phyloP scores from a whole-genome alignment of 2,329 filamentous ascomycete genomes.

The Tolypocladium sp. region DNA sequence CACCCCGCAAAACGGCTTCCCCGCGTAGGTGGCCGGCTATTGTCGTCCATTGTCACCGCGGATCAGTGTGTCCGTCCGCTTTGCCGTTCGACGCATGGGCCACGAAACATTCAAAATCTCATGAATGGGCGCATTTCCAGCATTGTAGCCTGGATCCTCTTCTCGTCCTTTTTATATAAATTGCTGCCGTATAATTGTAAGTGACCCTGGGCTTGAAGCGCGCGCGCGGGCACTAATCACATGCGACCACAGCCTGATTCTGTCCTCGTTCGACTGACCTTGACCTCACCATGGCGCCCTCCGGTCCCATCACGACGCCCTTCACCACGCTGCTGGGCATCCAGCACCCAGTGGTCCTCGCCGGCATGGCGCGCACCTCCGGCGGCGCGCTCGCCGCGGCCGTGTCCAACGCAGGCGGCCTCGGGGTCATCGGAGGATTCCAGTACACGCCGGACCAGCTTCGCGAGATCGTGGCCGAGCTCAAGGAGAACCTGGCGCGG shows the following conservation, averaged over 20 bases:
- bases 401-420: constrained; percentile 80
- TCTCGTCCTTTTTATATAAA: neutral
- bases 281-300: constrained; percentile 25
- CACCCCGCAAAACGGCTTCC: neutral
- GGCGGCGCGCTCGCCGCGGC: constrained; percentile 72
- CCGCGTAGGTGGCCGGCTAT: neutral
- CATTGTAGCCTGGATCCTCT: neutral
- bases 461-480: constrained; percentile 72
- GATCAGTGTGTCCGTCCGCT: neutral
- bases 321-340: constrained; percentile 74
- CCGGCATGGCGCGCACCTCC: constrained; percentile 86
- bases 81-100: neutral
- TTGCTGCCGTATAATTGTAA: neutral
- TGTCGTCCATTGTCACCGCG: neutral
- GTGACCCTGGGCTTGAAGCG: neutral
- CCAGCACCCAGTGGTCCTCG: constrained; percentile 80
- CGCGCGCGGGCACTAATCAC: neutral
- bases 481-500: constrained; percentile 63
- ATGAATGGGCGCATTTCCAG: neutral
- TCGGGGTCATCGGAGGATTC: constrained; percentile 65
- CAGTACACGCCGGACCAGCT: constrained; percentile 68
- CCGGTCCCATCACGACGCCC: constrained; percentile 60
- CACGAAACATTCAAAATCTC: neutral
- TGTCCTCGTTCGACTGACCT: neutral
- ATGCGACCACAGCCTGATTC: neutral